Conservation (phyloP, 352 stramenopile species). For the Achlya hypogyna region DNA sequence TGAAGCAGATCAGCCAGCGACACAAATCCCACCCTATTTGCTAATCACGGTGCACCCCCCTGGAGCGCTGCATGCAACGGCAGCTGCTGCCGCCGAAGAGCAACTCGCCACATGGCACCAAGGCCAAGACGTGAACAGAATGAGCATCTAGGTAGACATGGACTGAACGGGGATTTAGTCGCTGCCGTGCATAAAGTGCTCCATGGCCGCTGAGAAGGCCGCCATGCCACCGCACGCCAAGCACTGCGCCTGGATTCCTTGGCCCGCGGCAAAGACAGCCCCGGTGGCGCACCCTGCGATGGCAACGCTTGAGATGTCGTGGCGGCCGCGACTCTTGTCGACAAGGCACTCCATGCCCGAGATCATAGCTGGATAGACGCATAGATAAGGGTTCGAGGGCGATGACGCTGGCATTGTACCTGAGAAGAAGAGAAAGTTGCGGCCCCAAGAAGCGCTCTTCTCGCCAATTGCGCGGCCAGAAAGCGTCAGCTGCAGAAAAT, state of each 20-base stretch:
- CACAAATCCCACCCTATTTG: background rate
- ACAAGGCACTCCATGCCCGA: slow-evolving; percentile 89
- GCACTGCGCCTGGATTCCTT: slow-evolving; percentile 88
- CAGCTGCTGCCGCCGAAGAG: background rate
- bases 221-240: slow-evolving; percentile 90
- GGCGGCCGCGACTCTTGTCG: slow-evolving; percentile 89
- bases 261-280: slow-evolving; percentile 88
- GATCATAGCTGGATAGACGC: slow-evolving; percentile 77
- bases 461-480: slow-evolving; percentile 54
- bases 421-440: slow-evolving; percentile 83
- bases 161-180: background rate
- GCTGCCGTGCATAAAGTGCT: slow-evolving; percentile 73
- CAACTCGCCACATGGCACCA: too few species aligned
- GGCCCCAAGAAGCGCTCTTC: slow-evolving; percentile 79
- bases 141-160: too few species aligned
- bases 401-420: slow-evolving; percentile 23
- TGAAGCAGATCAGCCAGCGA: too few species aligned
- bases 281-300: slow-evolving; percentile 93
- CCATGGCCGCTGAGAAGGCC: slow-evolving; percentile 86
- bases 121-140: too few species aligned
- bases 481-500: slow-evolving; percentile 41
- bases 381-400: background rate
- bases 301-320: slow-evolving; percentile 93
- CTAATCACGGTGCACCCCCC: background rate
- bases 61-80: background rate